These are phyloP conservation scores for Puccinia triticina DNA, from an alignment of 1,284 basidiomycete genomes.

Conservation along the genomic window DNA sequence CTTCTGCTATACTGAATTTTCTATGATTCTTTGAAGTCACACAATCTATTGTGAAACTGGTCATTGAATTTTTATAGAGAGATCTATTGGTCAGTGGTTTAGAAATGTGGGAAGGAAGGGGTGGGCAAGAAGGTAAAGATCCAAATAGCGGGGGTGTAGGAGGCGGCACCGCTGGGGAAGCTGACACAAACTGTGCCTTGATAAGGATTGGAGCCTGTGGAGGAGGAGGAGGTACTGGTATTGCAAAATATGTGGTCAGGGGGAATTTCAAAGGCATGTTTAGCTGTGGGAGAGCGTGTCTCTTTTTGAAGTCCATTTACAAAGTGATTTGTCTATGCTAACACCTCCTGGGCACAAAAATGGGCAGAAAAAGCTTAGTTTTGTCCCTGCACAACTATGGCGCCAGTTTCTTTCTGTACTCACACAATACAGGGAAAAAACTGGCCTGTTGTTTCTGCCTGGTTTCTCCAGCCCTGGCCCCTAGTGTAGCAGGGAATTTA, in stretches of 20 bases:
- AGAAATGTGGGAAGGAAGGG: conserved; percentile 45
- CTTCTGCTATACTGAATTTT: conserved; percentile 14
- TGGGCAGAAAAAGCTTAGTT: too few species aligned
- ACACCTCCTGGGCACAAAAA: too few species aligned
- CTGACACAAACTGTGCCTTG: background rate
- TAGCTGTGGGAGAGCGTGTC: conserved; percentile 53
- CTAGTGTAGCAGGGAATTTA: too few species aligned
- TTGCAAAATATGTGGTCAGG: conserved; percentile 58
- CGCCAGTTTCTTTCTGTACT: too few species aligned
- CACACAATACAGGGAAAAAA: too few species aligned
- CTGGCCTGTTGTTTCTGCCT: too few species aligned
- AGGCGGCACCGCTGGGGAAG: conserved; percentile 17
- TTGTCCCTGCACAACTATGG: too few species aligned
- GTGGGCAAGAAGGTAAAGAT: conserved; percentile 49
- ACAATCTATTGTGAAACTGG: conserved; percentile 43
- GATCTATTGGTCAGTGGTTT: conserved; percentile 45
- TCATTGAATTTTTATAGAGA: conserved; percentile 52
- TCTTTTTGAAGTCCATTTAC: conserved; percentile 34
- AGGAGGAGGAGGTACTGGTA: conserved; percentile 60
- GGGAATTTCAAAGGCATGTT: conserved; percentile 16
- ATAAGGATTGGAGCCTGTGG: conserved; percentile 55
- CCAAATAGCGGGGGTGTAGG: conserved; percentile 53
- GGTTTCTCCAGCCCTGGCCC: too few species aligned
- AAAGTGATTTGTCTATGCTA: too few species aligned
- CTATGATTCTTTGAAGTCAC: conserved; percentile 10